Evolutionary conservation across 495 filamentous ascomycete species (phyloP).

Genomic region (Penicillium bialowiezense): DNA sequence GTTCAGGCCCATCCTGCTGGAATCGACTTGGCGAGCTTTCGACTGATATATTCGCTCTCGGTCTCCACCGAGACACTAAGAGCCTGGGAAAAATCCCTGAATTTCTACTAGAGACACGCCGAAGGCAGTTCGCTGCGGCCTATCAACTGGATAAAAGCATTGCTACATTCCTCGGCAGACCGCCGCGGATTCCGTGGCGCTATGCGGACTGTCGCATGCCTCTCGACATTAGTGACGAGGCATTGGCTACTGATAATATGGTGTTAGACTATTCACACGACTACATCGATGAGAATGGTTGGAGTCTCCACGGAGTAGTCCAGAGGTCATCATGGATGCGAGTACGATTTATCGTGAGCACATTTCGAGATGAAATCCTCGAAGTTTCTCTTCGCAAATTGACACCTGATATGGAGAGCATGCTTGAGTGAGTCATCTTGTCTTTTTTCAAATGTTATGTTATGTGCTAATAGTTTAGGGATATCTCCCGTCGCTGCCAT

Average conservation of each 20-base stretch:
- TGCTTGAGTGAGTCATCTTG: conserved; percentile 20
- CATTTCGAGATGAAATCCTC: conserved; percentile 56
- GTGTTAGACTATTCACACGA: conserved; percentile 30
- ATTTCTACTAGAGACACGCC: conserved; percentile 44
- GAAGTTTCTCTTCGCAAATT: conserved; percentile 46
- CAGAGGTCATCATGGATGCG: conserved; percentile 39
- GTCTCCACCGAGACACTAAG: conserved; percentile 49
- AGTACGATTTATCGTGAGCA: conserved; percentile 43
- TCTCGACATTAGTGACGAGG: conserved; percentile 50
- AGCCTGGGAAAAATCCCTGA: conserved; percentile 31
- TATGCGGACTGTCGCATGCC: conserved; percentile 52
- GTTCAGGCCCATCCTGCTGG: conserved; percentile 26
- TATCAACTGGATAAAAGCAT: conserved; percentile 51
- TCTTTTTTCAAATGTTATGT: too few relatives aligned
- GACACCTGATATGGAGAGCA: conserved; percentile 26
- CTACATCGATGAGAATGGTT: conserved; percentile 46
- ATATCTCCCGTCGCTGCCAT: conserved; percentile 36
- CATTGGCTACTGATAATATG: conserved; percentile 35
- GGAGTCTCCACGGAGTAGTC: conserved; percentile 43
- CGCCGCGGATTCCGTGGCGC: conserved; percentile 47
- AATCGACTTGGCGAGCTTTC: conserved; percentile 30
- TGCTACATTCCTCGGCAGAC: conserved; percentile 52
- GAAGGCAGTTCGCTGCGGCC: conserved; percentile 46
- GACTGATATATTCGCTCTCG: conserved; percentile 47
- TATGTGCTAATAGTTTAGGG: too few relatives aligned